Conservation (phyloP, 768 basidiomycete genomes). For the Trametes villosa region DNA sequence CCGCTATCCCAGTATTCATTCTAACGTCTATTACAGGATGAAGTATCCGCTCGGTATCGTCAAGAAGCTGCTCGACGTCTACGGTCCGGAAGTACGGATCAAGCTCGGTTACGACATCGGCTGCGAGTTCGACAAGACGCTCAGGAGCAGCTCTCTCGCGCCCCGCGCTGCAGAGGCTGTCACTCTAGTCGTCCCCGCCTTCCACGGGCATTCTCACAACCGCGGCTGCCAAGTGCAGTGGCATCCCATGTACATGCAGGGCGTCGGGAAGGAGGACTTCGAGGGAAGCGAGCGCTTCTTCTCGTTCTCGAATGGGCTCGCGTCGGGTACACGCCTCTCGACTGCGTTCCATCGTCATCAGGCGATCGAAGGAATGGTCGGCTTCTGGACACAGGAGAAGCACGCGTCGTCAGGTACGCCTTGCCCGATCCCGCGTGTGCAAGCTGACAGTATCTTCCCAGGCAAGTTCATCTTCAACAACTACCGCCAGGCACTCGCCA, state of each 20-base stretch:
- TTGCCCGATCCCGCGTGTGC: not conserved
- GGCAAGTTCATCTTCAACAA: conserved; percentile 20
- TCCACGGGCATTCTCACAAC: conserved; percentile 38
- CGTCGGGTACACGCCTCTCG: conserved; percentile 27
- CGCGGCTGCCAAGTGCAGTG: conserved; percentile 33
- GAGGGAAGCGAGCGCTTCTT: conserved; percentile 36
- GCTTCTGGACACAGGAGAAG: conserved; percentile 30
- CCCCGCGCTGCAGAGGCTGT: conserved; percentile 6
- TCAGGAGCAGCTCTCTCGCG: conserved; percentile 23
- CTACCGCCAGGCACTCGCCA: conserved; percentile 7
- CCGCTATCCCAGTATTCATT: not conserved
- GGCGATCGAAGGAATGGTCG: conserved; percentile 28
- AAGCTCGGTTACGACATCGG: conserved; percentile 34
- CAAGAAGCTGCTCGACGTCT: conserved; percentile 20
- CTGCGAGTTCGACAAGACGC: conserved; percentile 29
- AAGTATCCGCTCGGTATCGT: conserved; percentile 31
- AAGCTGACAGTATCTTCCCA: not conserved
- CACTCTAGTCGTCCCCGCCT: conserved; percentile 30
- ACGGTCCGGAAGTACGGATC: conserved; percentile 17
- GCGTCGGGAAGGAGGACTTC: conserved; percentile 33
- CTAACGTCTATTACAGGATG: conserved; percentile 15
- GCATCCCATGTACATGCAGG: conserved; percentile 33
- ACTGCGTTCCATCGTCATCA: conserved; percentile 35
- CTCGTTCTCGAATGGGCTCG: conserved; percentile 31
- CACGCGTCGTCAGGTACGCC: conserved; percentile 28